These are phyloP conservation scores for Penstemon newberryi DNA, from an alignment of 257 asterid genomes.

Conservation along the genomic window DNA sequence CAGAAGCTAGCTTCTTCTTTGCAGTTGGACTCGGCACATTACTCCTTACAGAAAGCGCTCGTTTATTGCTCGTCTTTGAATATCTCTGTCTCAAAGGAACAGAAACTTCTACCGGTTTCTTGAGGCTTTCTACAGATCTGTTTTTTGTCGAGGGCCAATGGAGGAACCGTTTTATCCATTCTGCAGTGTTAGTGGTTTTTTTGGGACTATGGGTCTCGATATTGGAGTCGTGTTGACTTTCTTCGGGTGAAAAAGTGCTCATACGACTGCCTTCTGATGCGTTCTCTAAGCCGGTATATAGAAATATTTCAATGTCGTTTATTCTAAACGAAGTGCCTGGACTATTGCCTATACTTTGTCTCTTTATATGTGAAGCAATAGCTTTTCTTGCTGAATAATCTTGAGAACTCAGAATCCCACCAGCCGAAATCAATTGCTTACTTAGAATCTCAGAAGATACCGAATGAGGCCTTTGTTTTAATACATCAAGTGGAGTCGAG, in stretches of 20 bases:
- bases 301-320: conserved; percentile 73
- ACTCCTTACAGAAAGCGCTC: conserved; percentile 67
- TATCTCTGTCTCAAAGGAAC: conserved; percentile 74
- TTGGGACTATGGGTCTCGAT: conserved; percentile 28
- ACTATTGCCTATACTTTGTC: conserved; percentile 70
- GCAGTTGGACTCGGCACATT: conserved; percentile 67
- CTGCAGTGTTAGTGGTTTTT: conserved; percentile 38
- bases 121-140: conserved; percentile 33
- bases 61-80: conserved; percentile 66
- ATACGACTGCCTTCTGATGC: conserved; percentile 47
- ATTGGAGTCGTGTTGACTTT: conserved; percentile 31
- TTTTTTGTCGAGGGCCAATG: conserved; percentile 66
- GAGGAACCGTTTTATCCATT: conserved; percentile 57
- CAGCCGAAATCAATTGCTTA: conserved; percentile 73
- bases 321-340: conserved; percentile 87
- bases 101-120: conserved; percentile 42
- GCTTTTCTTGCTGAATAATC: conserved; percentile 69
- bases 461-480: conserved; percentile 60
- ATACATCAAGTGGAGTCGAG: conserved; percentile 81
- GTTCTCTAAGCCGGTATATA: conserved; percentile 63
- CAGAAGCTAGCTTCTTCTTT: conserved; percentile 75
- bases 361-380: conserved; percentile 74
- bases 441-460: conserved; percentile 67
- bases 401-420: conserved; percentile 68
- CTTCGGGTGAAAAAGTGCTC: conserved; percentile 48